Conservation (phyloP, 2,329 filamentous ascomycete species). For the Ceratocystis smalleyi region DNA sequence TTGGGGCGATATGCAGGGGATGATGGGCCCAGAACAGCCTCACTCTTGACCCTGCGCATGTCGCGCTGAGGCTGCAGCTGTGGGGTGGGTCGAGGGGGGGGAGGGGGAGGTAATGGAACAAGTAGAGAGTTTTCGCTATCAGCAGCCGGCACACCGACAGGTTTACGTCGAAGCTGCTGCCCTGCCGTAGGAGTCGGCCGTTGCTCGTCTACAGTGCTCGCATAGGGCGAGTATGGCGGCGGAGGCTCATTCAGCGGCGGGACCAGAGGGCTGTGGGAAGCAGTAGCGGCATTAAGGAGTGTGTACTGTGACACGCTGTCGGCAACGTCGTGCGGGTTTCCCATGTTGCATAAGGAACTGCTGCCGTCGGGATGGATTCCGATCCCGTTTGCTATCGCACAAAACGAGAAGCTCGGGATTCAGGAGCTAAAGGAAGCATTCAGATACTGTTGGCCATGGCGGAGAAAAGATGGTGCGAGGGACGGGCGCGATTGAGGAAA, state of each 20-base stretch:
- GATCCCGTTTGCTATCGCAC: not conserved
- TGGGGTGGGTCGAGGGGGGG: not conserved
- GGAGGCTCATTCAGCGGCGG: not conserved
- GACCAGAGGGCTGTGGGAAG: not conserved
- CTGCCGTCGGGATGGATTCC: not conserved
- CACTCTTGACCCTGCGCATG: conserved; percentile 14
- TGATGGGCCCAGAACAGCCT: not conserved
- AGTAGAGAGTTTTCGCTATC: not conserved
- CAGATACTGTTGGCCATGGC: not conserved
- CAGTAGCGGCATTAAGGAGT: not conserved
- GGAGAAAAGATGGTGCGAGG: not conserved
- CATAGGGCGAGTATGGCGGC: not conserved
- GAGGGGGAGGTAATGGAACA: not conserved
- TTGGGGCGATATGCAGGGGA: not conserved
- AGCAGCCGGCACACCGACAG: not conserved
- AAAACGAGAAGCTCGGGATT: not conserved
- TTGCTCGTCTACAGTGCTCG: not conserved
- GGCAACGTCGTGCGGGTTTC: not conserved
- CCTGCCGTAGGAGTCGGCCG: not conserved
- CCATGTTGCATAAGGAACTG: not conserved
- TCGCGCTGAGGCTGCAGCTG: not conserved
- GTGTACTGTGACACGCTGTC: not conserved
- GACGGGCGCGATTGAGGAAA: not conserved
- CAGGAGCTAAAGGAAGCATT: not conserved
- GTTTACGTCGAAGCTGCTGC: conserved; percentile 8